A percentile compares a stretch with the other conserved stretches of the same genome.
phyloP scores from a whole-genome alignment of 805 yeast genomes.

The Ogataea nakhonphanomensis region DNA sequence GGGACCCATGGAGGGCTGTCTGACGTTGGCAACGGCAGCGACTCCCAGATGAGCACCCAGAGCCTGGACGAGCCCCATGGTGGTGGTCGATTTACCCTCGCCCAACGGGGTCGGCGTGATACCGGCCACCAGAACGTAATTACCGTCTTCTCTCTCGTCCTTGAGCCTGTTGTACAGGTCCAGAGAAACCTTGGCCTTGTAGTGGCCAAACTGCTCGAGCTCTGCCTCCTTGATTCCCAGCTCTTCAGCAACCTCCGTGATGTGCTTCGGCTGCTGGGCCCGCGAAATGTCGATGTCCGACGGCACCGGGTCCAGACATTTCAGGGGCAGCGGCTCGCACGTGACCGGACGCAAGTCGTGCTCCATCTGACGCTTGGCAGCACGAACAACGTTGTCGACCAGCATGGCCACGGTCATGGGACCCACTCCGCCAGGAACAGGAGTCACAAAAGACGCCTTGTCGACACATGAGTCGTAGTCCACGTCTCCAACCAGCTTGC shows the following conservation, averaged over 20 bases:
- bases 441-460: constrained; percentile 67
- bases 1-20: constrained; percentile 90
- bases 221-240: constrained; percentile 65
- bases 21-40: constrained; percentile 73
- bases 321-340: constrained; percentile 54
- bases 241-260: constrained; percentile 65
- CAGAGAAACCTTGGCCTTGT: constrained; percentile 73
- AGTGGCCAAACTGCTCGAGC: constrained; percentile 70
- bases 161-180: constrained; percentile 60
- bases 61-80: constrained; percentile 80
- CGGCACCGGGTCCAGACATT: constrained; percentile 66
- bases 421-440: constrained; percentile 91
- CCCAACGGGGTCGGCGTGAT: constrained; percentile 85
- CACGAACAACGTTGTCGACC: constrained; percentile 64
- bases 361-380: constrained; percentile 50
- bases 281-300: constrained; percentile 78
- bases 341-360: constrained; percentile 30
- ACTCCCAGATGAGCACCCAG: constrained; percentile 69
- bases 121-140: constrained; percentile 75
- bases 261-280: constrained; percentile 68
- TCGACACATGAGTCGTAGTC: constrained; percentile 55
- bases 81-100: constrained; percentile 83
- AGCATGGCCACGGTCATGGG: constrained; percentile 90
- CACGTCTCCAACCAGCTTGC: constrained; percentile 74
- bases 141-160: constrained; percentile 57